A percentile compares a stretch with the other conserved stretches of the same genome.
These are phyloP conservation scores for Parathielavia appendiculata DNA, from an alignment of 495 filamentous ascomycete genomes.

Conservation along the genomic window DNA sequence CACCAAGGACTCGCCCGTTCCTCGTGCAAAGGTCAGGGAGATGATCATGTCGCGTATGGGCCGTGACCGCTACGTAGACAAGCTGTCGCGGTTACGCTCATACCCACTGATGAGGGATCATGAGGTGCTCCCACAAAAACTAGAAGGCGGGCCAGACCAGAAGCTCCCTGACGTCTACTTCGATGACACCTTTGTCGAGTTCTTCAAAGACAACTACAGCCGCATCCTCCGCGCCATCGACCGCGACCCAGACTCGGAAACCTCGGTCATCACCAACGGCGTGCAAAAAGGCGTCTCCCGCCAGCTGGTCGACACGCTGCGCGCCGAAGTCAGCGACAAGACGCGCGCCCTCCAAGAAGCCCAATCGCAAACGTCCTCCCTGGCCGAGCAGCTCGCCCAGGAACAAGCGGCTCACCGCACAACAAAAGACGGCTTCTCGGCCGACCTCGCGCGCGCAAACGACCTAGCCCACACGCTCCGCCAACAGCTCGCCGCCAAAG, in stretches of 20 bases:
- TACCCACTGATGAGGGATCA: conserved; percentile 86
- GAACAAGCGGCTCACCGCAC: conserved; percentile 70
- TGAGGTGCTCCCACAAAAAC: conserved; percentile 72
- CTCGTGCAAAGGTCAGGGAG: conserved; percentile 74
- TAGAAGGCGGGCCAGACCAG: conserved; percentile 52
- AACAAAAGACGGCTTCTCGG: conserved; percentile 59
- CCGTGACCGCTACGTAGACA: conserved; percentile 83
- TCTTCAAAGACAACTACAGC: conserved; percentile 92
- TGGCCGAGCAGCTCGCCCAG: conserved; percentile 67
- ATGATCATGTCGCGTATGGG: conserved; percentile 75
- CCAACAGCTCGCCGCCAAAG: conserved; percentile 62
- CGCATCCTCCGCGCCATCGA: conserved; percentile 83
- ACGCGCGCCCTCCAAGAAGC: conserved; percentile 61
- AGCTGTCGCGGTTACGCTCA: conserved; percentile 69
- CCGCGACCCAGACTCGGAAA: conserved; percentile 81
- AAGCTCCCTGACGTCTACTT: conserved; percentile 78
- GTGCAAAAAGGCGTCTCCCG: conserved; percentile 78
- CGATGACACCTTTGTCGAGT: conserved; percentile 82
- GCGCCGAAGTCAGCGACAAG: conserved; percentile 69
- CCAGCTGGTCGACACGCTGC: conserved; percentile 76
- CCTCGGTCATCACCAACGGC: conserved; percentile 70
- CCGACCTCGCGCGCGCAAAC: conserved; percentile 60
- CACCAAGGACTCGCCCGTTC: conserved; percentile 89
- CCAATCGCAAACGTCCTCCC: conserved; percentile 59
- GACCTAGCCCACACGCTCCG: conserved; percentile 65